These are phyloP conservation scores for Phaeosphaeriaceae sp. DNA, from an alignment of 2,329 filamentous ascomycete species.

Conservation along the genomic window DNA sequence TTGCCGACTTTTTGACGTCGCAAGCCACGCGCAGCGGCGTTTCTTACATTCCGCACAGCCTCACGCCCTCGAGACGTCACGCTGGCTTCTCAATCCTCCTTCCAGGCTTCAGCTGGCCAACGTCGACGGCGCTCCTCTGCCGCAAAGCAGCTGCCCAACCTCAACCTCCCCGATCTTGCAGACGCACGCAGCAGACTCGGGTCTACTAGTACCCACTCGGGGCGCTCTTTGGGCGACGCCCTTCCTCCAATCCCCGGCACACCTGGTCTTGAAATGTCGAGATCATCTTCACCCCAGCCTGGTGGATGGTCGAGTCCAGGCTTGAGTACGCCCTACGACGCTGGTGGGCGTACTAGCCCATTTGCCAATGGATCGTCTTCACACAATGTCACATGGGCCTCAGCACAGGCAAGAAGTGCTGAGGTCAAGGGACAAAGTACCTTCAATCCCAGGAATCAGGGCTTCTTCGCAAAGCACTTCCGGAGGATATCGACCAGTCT, in stretches of 20 bases:
- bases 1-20: conserved; percentile 13
- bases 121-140: conserved; percentile 50
- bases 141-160: conserved; percentile 42
- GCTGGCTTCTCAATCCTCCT: conserved; percentile 48
- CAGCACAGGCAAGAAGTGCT: conserved; percentile 77
- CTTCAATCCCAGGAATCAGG: conserved; percentile 80
- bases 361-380: conserved; percentile 57
- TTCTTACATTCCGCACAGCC: conserved; percentile 32
- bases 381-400: conserved; percentile 76
- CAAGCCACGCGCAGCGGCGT: conserved; percentile 32
- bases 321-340: conserved; percentile 67
- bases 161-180: conserved; percentile 38
- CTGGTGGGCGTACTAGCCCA: conserved; percentile 73
- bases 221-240: conserved; percentile 39
- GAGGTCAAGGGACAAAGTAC: conserved; percentile 77
- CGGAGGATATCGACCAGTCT: conserved; percentile 79
- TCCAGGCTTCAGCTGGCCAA: conserved; percentile 47
- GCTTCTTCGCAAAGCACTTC: conserved; percentile 87
- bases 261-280: conserved; percentile 68
- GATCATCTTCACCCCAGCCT: conserved; percentile 84
- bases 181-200: conserved; percentile 35
- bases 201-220: conserved; percentile 42
- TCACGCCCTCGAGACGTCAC: conserved; percentile 36
- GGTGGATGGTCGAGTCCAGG: conserved; percentile 90
- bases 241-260: conserved; percentile 49